Percentiles rank a stretch among this genome's conserved stretches.
These are phyloP conservation scores for Sporothrix pseudoabietina DNA, from an alignment of 2,329 filamentous ascomycete genomes.

Conservation along the genomic window DNA sequence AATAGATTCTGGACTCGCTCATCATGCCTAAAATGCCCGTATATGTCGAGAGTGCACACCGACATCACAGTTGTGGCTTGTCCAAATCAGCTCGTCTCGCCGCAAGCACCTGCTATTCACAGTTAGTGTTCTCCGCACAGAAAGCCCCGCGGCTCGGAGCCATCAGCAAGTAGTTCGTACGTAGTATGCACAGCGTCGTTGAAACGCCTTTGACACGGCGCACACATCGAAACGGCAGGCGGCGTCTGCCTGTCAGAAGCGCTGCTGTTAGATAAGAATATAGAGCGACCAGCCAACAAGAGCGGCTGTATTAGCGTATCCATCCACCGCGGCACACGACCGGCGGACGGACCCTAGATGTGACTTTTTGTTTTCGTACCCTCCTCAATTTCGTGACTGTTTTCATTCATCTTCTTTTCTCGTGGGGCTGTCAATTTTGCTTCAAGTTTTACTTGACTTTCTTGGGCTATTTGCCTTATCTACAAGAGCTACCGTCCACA, in stretches of 20 bases:
- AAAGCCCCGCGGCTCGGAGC: slow-evolving; percentile 7
- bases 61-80: neutral
- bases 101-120: slow-evolving; percentile 20
- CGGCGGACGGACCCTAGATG: neutral
- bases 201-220: neutral
- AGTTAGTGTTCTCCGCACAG: slow-evolving; percentile 21
- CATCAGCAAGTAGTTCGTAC: neutral
- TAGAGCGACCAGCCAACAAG: neutral
- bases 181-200: neutral
- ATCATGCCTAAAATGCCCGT: neutral
- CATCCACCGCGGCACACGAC: neutral
- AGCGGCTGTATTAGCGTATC: slow-evolving; percentile 1
- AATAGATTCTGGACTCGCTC: neutral
- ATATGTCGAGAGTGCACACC: neutral
- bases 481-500: neutral
- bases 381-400: neutral
- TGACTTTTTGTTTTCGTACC: neutral
- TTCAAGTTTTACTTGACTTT: neutral
- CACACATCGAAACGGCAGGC: slow-evolving; percentile 4
- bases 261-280: slow-evolving; percentile 8
- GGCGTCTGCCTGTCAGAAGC: neutral
- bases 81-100: neutral
- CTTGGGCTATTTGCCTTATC: neutral
- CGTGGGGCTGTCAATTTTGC: neutral
- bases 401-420: neutral